A percentile compares a stretch with the other conserved stretches of the same genome.
Conservation (phyloP, 768 basidiomycete species). For the Psilocybe cubensis region DNA sequence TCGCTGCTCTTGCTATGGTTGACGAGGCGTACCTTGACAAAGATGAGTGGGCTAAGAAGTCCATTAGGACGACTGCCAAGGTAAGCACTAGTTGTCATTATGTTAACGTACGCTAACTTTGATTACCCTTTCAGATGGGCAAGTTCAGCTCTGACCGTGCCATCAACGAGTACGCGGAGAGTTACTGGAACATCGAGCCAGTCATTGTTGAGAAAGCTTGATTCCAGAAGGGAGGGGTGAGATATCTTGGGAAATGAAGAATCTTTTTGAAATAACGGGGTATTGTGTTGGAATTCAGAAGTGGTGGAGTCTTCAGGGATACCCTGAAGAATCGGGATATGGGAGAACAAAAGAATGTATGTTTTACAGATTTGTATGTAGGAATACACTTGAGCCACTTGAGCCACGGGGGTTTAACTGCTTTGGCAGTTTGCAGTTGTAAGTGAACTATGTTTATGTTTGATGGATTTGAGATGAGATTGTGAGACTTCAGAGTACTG, state of each 20-base stretch:
- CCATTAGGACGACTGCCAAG: slow-evolving; percentile 81
- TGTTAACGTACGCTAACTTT: background rate
- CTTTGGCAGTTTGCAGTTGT: too few species aligned
- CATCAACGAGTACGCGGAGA: slow-evolving; percentile 90
- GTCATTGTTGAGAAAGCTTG: slow-evolving; percentile 23
- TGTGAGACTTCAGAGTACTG: too few species aligned
- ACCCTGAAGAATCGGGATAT: too few species aligned
- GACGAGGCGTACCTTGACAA: slow-evolving; percentile 87
- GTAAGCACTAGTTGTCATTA: slow-evolving; percentile 28
- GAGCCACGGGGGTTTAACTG: too few species aligned
- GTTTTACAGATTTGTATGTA: too few species aligned
- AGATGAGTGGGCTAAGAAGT: slow-evolving; percentile 91
- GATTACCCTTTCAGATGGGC: slow-evolving; percentile 67
- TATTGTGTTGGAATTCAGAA: too few species aligned
- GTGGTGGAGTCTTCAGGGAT: too few species aligned
- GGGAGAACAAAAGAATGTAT: too few species aligned
- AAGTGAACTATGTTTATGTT: too few species aligned
- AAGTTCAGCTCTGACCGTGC: slow-evolving; percentile 96
- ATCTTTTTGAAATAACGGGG: background rate
- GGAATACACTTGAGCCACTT: too few species aligned
- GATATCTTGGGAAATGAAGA: background rate
- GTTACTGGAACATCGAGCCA: slow-evolving; percentile 79
- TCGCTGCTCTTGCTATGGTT: slow-evolving; percentile 83
- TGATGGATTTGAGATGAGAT: too few species aligned
- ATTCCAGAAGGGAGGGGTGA: background rate